Percentiles rank a stretch among this genome's conserved stretches.
phyloP scores from a whole-genome alignment of 192 early-diverging fungal species.

The Phlyctochytrium arcticum region DNA sequence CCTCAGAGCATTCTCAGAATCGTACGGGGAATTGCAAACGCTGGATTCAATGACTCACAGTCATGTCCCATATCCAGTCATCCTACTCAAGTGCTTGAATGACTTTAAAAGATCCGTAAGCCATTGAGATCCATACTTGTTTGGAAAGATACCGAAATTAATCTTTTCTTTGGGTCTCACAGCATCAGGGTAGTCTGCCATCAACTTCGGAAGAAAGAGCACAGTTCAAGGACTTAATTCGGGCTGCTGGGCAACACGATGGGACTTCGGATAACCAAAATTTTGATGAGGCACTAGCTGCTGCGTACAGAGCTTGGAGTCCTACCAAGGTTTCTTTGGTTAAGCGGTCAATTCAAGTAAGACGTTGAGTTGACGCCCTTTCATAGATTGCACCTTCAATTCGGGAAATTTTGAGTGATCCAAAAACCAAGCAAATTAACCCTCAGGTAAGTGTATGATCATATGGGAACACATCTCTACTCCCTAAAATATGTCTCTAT shows the following conservation, averaged over 20 bases:
- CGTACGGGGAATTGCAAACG: conserved; percentile 63
- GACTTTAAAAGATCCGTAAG: conserved; percentile 66
- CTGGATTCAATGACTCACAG: conserved; percentile 66
- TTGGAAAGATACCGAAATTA: too few species aligned
- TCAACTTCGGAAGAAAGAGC: conserved; percentile 57
- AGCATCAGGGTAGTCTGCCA: conserved; percentile 62
- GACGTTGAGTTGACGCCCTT: too few species aligned
- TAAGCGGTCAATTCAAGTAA: too few species aligned
- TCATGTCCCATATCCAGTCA: conserved; percentile 82
- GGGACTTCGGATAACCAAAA: conserved; percentile 70
- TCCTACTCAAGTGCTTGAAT: conserved; percentile 74
- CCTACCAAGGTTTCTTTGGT: conserved; percentile 44
- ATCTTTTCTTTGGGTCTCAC: conserved; percentile 1
- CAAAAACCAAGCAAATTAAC: too few species aligned
- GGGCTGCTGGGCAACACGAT: conserved; percentile 14
- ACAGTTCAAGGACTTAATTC: conserved; percentile 62
- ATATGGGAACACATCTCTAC: too few species aligned
- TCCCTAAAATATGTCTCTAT: too few species aligned
- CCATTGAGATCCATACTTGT: not conserved
- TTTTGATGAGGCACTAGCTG: conserved; percentile 78
- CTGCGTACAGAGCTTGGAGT: conserved; percentile 59
- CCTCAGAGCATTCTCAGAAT: conserved; percentile 55
- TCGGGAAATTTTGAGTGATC: too few species aligned
- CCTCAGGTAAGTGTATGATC: too few species aligned
- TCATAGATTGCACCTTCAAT: too few species aligned